phyloP scores from a whole-genome alignment of 169 alveolate species.

The Cryptosporidium meleagridis region DNA sequence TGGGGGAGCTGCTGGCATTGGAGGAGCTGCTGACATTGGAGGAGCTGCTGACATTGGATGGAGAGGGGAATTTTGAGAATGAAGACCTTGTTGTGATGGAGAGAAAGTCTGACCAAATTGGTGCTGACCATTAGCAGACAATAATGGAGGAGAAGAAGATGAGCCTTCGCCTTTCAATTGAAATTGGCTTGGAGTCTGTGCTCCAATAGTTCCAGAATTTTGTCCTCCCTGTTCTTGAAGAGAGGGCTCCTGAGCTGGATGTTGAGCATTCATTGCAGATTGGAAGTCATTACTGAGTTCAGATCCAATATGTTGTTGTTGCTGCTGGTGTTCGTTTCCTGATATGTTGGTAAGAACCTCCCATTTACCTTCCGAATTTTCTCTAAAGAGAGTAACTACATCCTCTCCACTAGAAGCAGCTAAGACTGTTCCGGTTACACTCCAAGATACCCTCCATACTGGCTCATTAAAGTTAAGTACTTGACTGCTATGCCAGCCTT shows the following conservation, averaged over 20 bases:
- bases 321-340: neutral
- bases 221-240: neutral
- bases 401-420: constrained; percentile 81
- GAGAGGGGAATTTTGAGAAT: neutral
- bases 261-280: neutral
- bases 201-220: neutral
- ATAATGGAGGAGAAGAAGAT: neutral
- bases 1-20: neutral
- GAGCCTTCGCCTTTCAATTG: neutral
- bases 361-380: constrained; percentile 79
- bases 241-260: neutral
- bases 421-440: constrained; percentile 80
- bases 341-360: constrained; percentile 78
- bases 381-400: constrained; percentile 75
- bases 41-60: neutral
- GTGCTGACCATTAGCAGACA: neutral
- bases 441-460: constrained; percentile 82
- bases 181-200: constrained; percentile 13
- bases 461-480: constrained; percentile 77
- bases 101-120: neutral
- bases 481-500: constrained; percentile 78
- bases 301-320: neutral
- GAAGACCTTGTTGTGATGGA: neutral
- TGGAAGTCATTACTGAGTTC: neutral
- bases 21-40: neutral